Percentiles rank a stretch among this genome's conserved stretches.
phyloP scores from a whole-genome alignment of 768 basidiomycete species.

The Boletus rex-veris region DNA sequence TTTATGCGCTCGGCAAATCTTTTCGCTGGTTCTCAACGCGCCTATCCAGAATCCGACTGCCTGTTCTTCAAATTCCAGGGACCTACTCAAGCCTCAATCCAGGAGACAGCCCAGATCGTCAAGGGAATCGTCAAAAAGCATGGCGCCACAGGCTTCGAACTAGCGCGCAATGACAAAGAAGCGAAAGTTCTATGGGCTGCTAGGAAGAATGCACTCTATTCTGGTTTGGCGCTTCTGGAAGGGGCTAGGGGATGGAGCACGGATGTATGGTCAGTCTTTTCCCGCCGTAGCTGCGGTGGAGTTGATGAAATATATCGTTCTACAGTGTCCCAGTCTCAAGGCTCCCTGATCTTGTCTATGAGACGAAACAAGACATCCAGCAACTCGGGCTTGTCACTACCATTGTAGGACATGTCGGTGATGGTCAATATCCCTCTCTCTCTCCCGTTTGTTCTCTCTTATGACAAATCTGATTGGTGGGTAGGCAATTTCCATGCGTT shows the following conservation, averaged over 20 bases:
- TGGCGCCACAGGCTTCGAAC: constrained; percentile 62
- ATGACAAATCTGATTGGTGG: background rate
- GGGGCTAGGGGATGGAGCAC: constrained; percentile 64
- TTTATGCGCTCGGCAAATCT: constrained; percentile 64
- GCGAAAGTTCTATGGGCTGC: constrained; percentile 73
- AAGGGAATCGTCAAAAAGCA: constrained; percentile 57
- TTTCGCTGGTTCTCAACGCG: constrained; percentile 48
- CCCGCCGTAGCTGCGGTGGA: background rate
- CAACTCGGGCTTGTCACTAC: constrained; percentile 53
- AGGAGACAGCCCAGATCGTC: constrained; percentile 58
- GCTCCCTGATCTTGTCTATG: constrained; percentile 59
- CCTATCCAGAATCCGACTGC: constrained; percentile 62
- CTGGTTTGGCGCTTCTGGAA: constrained; percentile 52
- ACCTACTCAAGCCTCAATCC: constrained; percentile 52
- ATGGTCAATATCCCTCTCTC: constrained; percentile 45
- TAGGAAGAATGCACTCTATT: constrained; percentile 62
- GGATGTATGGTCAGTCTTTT: constrained; percentile 61
- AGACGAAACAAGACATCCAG: constrained; percentile 69
- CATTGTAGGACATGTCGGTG: constrained; percentile 77
- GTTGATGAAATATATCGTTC: background rate
- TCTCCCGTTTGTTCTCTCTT: background rate
- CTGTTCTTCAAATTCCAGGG: constrained; percentile 91
- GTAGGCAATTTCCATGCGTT: constrained; percentile 50
- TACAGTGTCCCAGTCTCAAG: constrained; percentile 58
- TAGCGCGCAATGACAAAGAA: constrained; percentile 62